Conservation (phyloP, 306 rosid species). For the Citrullus amarus region DNA sequence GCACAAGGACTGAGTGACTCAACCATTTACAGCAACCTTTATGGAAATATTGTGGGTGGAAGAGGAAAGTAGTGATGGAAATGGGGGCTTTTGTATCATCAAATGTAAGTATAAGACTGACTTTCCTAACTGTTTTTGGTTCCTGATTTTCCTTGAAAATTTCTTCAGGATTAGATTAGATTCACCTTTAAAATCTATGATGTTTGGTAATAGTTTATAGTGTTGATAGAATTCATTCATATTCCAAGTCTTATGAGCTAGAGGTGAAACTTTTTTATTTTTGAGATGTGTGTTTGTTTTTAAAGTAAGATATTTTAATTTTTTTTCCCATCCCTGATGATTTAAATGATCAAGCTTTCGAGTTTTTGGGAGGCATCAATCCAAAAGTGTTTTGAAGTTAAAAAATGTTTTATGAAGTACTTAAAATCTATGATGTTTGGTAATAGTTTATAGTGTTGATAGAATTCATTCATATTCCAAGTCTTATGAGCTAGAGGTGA, state of each 20-base stretch:
- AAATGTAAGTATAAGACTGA: neutral
- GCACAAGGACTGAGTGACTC: conserved; percentile 14
- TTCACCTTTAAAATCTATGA: neutral
- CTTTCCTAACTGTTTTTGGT: neutral
- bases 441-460: neutral
- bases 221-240: neutral
- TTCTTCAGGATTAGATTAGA: neutral
- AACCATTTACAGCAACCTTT: neutral
- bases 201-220: neutral
- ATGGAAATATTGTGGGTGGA: neutral
- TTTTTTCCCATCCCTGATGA: neutral
- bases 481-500: neutral
- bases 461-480: neutral
- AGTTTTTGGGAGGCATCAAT: accelerated
- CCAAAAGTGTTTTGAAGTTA: too few relatives aligned
- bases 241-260: neutral
- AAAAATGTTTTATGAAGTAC: too few relatives aligned
- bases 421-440: neutral
- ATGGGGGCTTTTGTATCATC: neutral
- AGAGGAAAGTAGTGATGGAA: neutral
- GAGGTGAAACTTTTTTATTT: neutral
- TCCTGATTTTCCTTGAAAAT: neutral
- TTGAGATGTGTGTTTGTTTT: neutral
- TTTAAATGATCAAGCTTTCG: neutral
- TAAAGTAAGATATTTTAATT: neutral